phyloP scores from a whole-genome alignment of 371 early-diverging fungal species.

The Lichtheimia ramosa region DNA sequence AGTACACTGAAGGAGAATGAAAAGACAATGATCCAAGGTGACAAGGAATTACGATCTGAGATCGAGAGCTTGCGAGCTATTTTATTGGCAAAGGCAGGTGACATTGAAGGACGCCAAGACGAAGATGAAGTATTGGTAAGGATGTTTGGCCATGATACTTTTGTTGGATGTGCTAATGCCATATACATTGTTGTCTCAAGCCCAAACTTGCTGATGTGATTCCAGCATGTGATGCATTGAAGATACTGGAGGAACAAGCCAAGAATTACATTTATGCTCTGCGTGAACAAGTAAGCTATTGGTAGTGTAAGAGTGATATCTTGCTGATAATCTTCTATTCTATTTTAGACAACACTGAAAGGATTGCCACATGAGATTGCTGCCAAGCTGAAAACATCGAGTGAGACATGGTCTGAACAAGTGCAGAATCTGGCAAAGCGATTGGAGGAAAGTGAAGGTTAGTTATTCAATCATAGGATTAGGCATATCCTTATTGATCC shows the following conservation, averaged over 20 bases:
- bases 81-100: slow-evolving; percentile 41
- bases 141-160: no score
- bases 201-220: slow-evolving; percentile 7
- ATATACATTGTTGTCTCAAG: not conserved
- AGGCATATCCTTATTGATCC: not conserved
- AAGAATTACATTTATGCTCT: slow-evolving; percentile 32
- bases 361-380: slow-evolving; percentile 41
- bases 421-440: slow-evolving; percentile 18
- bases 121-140: slow-evolving; percentile 7
- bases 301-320: not conserved
- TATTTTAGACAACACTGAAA: slow-evolving; percentile 16
- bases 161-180: no score
- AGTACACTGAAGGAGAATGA: slow-evolving; percentile 29
- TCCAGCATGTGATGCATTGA: slow-evolving; percentile 34
- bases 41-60: slow-evolving; percentile 34
- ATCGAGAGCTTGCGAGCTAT: slow-evolving; percentile 43
- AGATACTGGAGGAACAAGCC: slow-evolving; percentile 33
- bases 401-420: slow-evolving; percentile 38
- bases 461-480: not conserved
- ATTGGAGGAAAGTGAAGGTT: slow-evolving; percentile 35
- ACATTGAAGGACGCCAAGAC: slow-evolving; percentile 14
- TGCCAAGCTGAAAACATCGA: slow-evolving; percentile 29
- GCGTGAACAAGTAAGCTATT: slow-evolving; percentile 24
- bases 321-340: no score
- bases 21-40: slow-evolving; percentile 24